phyloP scores from a whole-genome alignment of 2,329 filamentous ascomycete genomes.

The Trichoderma sp. region DNA sequence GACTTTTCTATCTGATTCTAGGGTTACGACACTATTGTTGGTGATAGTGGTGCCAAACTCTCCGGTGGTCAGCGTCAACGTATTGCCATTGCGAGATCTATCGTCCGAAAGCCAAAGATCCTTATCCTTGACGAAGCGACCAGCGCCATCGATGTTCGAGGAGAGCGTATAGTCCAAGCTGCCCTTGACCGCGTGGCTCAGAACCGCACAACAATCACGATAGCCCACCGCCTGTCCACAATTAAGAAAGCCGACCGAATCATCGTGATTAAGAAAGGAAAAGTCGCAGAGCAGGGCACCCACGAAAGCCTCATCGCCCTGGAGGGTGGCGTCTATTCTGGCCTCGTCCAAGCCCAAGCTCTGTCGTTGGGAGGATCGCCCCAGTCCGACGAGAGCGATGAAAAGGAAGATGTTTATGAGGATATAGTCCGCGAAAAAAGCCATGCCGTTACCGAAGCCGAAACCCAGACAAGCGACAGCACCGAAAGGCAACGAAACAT shows the following conservation, averaged over 20 bases:
- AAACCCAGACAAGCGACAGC: conserved; percentile 24
- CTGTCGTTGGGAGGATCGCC: conserved; percentile 51
- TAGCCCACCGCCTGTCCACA: conserved; percentile 72
- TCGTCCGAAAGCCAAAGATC: conserved; percentile 68
- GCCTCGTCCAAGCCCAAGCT: conserved; percentile 63
- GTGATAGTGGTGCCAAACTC: conserved; percentile 73
- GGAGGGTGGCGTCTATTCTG: conserved; percentile 62
- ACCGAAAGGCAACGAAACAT: conserved; percentile 42
- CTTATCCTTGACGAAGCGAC: conserved; percentile 77
- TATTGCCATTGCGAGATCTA: conserved; percentile 72
- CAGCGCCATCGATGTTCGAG: conserved; percentile 57
- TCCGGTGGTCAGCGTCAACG: conserved; percentile 86
- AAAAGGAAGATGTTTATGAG: conserved; percentile 35
- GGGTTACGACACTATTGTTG: conserved; percentile 71
- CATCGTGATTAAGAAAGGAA: conserved; percentile 69
- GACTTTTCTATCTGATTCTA: conserved; percentile 30
- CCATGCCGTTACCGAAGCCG: conserved; percentile 37
- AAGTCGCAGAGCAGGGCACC: conserved; percentile 69
- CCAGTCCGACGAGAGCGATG: conserved; percentile 37
- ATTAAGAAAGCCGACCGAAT: conserved; percentile 78
- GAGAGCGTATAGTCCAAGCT: conserved; percentile 61
- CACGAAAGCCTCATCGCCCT: conserved; percentile 67
- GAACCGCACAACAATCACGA: conserved; percentile 67
- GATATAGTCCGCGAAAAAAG: conserved; percentile 47
- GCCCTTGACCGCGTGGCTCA: conserved; percentile 60